phyloP scores from a whole-genome alignment of 768 basidiomycete species.

The Symmetrospora coprosmae region DNA sequence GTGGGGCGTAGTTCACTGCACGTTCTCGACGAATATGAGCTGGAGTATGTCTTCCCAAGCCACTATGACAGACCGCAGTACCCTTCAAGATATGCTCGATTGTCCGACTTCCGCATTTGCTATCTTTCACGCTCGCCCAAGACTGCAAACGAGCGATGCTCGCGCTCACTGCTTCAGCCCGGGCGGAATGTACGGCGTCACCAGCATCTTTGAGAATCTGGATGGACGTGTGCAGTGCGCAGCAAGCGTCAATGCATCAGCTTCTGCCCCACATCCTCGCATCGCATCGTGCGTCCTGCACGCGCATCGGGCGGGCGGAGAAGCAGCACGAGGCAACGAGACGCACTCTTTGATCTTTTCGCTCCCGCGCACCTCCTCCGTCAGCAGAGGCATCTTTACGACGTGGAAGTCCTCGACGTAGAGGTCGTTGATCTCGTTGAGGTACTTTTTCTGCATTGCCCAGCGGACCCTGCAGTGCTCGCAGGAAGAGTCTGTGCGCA shows the following conservation, averaged over 20 bases:
- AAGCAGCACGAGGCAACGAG: neutral
- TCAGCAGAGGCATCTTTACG: conserved; percentile 75
- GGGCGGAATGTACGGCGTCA: conserved; percentile 30
- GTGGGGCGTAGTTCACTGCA: too few species aligned
- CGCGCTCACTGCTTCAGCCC: too few species aligned
- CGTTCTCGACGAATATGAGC: too few species aligned
- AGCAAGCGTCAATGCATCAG: too few species aligned
- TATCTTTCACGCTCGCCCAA: too few species aligned
- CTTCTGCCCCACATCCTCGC: too few species aligned
- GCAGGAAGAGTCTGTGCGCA: conserved; percentile 64
- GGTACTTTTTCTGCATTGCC: conserved; percentile 94
- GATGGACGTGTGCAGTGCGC: too few species aligned
- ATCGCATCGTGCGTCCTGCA: neutral
- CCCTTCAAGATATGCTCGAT: too few species aligned
- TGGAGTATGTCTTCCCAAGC: too few species aligned
- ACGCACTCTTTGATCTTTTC: conserved; percentile 58
- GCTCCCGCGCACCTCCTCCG: conserved; percentile 90
- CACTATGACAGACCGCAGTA: too few species aligned
- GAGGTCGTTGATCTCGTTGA: conserved; percentile 87
- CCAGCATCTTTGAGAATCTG: conserved; percentile 32
- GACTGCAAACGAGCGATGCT: too few species aligned
- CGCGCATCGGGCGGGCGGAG: neutral
- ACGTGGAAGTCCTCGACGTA: conserved; percentile 99
- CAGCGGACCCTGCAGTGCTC: conserved; percentile 87
- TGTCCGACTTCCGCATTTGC: too few species aligned